Evolutionary conservation across 352 stramenopile species (phyloP).

Genomic region (Pythium aristosporum): DNA sequence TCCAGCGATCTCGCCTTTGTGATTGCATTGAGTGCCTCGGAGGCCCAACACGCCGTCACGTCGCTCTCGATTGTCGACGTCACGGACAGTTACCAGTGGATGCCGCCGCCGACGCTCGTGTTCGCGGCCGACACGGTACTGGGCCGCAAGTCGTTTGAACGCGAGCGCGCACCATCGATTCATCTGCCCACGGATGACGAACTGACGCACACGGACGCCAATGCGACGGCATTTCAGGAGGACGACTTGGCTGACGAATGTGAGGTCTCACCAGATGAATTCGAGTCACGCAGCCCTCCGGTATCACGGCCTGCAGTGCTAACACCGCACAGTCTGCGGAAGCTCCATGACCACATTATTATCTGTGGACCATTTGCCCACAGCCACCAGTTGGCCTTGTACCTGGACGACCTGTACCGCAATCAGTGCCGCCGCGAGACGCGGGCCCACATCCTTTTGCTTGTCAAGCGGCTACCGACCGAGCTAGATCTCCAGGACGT

Average conservation of each 20-base stretch:
- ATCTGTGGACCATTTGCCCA: slow-evolving; percentile 46
- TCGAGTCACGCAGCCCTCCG: no score
- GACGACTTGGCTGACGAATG: background rate
- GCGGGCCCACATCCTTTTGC: slow-evolving; percentile 31
- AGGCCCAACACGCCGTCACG: slow-evolving; percentile 43
- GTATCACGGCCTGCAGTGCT: slow-evolving; percentile 19
- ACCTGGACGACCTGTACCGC: slow-evolving; percentile 43
- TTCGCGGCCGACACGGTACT: slow-evolving; percentile 51
- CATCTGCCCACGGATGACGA: slow-evolving; percentile 26
- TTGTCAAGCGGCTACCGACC: slow-evolving; percentile 42
- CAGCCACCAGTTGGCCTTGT: slow-evolving; percentile 37
- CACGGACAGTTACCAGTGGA: background rate
- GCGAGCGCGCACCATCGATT: slow-evolving; percentile 29
- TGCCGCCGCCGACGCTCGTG: slow-evolving; percentile 36
- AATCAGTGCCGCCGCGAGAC: slow-evolving; percentile 18
- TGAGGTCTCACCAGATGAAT: background rate
- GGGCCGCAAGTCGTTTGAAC: slow-evolving; percentile 43
- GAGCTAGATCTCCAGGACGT: slow-evolving; percentile 36
- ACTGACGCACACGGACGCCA: background rate
- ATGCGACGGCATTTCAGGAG: slow-evolving; percentile 5
- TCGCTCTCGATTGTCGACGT: slow-evolving; percentile 10
- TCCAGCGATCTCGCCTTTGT: slow-evolving; percentile 52
- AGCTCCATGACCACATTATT: slow-evolving; percentile 39
- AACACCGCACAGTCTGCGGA: slow-evolving; percentile 7
- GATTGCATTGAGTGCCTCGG: slow-evolving; percentile 44